Percentiles rank a stretch among this genome's conserved stretches.
Conservation (phyloP, 2,329 filamentous ascomycete genomes). For the Plectosphaerella plurivora region DNA sequence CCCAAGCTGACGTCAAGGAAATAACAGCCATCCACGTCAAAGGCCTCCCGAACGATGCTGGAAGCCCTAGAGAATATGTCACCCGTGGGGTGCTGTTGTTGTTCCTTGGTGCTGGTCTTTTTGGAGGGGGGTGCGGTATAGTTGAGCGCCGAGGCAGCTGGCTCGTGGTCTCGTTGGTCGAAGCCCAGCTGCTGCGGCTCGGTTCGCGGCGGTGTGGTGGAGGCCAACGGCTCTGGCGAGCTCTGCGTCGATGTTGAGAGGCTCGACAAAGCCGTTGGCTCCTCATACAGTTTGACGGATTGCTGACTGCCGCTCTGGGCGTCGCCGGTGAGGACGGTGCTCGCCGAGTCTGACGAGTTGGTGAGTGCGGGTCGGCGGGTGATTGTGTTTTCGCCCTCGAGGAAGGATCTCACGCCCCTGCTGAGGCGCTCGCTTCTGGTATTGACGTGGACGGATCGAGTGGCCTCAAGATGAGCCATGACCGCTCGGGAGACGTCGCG, state of each 20-base stretch:
- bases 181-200: no score
- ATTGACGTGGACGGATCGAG: constrained; percentile 12
- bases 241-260: no score
- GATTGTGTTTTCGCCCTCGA: constrained; percentile 23
- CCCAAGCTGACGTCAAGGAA: constrained; percentile 24
- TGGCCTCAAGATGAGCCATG: constrained; percentile 30
- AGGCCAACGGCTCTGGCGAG: no score
- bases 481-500: constrained; percentile 24
- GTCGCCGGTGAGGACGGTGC: constrained; percentile 4
- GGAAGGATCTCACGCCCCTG: constrained; percentile 25
- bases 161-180: no score
- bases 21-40: constrained; percentile 34
- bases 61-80: constrained; percentile 35
- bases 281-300: no score
- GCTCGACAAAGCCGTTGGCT: no score
- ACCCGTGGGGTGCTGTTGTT: not conserved
- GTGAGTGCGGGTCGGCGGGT: constrained; percentile 7
- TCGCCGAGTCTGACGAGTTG: constrained; percentile 5
- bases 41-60: constrained; percentile 34
- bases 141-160: no score
- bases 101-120: no score
- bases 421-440: constrained; percentile 27
- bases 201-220: no score
- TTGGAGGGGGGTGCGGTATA: no score
- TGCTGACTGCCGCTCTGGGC: constrained; percentile 1